A percentile compares a stretch with the other conserved stretches of the same genome.
Conservation (phyloP, 2,329 filamentous ascomycete genomes). For the Ascochyta pisi region DNA sequence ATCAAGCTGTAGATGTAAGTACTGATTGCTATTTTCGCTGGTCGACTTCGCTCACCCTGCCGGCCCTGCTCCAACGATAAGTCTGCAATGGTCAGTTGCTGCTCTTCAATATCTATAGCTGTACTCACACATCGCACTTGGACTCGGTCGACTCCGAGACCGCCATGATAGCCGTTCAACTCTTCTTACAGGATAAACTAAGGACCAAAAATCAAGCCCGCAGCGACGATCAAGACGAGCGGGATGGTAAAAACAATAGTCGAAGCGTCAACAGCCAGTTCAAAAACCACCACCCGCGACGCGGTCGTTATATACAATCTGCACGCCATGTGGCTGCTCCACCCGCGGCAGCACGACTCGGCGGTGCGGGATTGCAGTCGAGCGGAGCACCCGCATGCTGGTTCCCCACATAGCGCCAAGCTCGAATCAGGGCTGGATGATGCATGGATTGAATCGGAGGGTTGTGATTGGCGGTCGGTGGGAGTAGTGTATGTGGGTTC, state of each 20-base stretch:
- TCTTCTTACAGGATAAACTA: not conserved
- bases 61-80: slow-evolving; percentile 51
- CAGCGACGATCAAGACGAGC: not conserved
- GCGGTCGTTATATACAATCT: slow-evolving; percentile 7
- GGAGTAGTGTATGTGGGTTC: not conserved
- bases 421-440: slow-evolving; percentile 13
- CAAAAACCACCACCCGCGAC: not conserved
- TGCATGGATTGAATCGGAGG: slow-evolving; percentile 8
- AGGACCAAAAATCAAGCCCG: not conserved
- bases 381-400: slow-evolving; percentile 3
- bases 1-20: slow-evolving; percentile 38
- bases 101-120: no score
- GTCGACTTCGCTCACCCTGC: slow-evolving; percentile 35
- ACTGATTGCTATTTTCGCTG: not conserved
- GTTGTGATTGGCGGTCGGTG: slow-evolving; percentile 21
- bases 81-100: slow-evolving; percentile 20
- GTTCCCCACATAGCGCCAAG: slow-evolving; percentile 37
- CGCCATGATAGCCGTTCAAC: slow-evolving; percentile 26
- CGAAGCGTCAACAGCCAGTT: not conserved
- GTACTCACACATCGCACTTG: slow-evolving; percentile 47
- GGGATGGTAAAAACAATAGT: slow-evolving; percentile 3
- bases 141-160: slow-evolving; percentile 31
- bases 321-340: slow-evolving; percentile 5
- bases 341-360: slow-evolving; percentile 24
- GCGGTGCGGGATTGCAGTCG: slow-evolving; percentile 7